phyloP scores from a whole-genome alignment of 2,329 filamentous ascomycete species.

The Monilinia aucupariae region DNA sequence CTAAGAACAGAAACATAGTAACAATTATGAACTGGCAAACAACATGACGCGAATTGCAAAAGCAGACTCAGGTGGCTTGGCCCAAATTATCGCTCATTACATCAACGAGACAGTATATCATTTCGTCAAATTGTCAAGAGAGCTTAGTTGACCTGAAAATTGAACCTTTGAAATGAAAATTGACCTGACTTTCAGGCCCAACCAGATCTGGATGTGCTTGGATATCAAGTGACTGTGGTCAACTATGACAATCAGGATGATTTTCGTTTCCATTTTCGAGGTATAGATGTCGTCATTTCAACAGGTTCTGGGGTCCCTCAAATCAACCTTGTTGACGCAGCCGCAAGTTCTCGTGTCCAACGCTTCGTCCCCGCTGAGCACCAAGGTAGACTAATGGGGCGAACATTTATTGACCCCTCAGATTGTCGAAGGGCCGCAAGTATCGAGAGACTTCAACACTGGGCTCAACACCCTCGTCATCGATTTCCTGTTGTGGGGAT shows the following conservation, averaged over 20 bases:
- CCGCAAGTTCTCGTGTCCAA: constrained; percentile 56
- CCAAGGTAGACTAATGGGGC: constrained; percentile 55
- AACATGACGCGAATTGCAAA: constrained; percentile 54
- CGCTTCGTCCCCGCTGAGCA: constrained; percentile 73
- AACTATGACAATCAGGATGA: constrained; percentile 56
- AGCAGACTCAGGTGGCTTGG: constrained; percentile 56
- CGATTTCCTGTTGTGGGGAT: constrained; percentile 66
- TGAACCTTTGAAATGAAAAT: neutral
- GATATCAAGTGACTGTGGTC: constrained; percentile 63
- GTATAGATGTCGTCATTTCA: constrained; percentile 69
- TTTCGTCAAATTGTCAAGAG: constrained; percentile 64
- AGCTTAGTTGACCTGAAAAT: constrained; percentile 41
- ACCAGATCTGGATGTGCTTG: constrained; percentile 36
- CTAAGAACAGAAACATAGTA: neutral
- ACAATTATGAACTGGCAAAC: constrained; percentile 6
- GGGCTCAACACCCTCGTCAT: constrained; percentile 41
- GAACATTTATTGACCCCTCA: constrained; percentile 51
- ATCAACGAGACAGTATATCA: constrained; percentile 61
- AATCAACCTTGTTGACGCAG: constrained; percentile 66
- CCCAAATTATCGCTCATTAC: constrained; percentile 51
- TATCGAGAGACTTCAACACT: constrained; percentile 50
- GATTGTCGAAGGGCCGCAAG: constrained; percentile 57
- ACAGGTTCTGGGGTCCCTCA: constrained; percentile 63
- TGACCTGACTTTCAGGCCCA: constrained; percentile 31
- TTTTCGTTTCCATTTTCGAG: constrained; percentile 61